Conservation (phyloP, 2,329 filamentous ascomycete genomes). For the Ophiosphaerella korrae region DNA sequence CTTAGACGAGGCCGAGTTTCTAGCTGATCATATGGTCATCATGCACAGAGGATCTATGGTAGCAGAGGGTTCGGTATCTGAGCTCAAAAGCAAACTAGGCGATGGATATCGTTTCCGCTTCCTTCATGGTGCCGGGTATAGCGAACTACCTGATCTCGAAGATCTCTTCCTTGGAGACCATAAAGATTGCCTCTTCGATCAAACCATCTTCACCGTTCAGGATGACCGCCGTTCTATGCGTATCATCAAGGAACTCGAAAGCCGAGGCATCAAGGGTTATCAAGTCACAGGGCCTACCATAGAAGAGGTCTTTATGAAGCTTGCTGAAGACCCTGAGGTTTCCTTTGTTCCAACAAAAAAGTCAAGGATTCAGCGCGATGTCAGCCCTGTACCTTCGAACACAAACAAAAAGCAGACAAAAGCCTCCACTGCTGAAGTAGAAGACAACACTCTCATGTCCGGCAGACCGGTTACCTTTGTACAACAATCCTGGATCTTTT, state of each 20-base stretch:
- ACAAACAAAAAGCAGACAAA: conserved; percentile 21
- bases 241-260: conserved; percentile 72
- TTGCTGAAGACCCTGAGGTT: conserved; percentile 68
- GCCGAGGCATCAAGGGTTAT: conserved; percentile 70
- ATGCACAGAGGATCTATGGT: conserved; percentile 71
- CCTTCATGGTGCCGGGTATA: conserved; percentile 43
- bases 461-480: conserved; percentile 70
- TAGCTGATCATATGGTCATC: conserved; percentile 5
- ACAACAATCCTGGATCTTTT: conserved; percentile 72
- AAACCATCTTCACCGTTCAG: conserved; percentile 72
- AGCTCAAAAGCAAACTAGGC: conserved; percentile 77
- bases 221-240: conserved; percentile 70
- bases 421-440: background rate
- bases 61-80: conserved; percentile 79
- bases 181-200: conserved; percentile 56
- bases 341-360: background rate
- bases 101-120: conserved; percentile 73
- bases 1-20: conserved; percentile 6
- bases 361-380: background rate
- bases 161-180: conserved; percentile 14
- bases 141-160: conserved; percentile 14
- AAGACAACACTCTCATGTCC: conserved; percentile 56
- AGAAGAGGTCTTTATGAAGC: conserved; percentile 84
- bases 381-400: conserved; percentile 18
- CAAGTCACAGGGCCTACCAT: conserved; percentile 85